Conservation (phyloP, 768 basidiomycete species). For the Russula olivacea region DNA sequence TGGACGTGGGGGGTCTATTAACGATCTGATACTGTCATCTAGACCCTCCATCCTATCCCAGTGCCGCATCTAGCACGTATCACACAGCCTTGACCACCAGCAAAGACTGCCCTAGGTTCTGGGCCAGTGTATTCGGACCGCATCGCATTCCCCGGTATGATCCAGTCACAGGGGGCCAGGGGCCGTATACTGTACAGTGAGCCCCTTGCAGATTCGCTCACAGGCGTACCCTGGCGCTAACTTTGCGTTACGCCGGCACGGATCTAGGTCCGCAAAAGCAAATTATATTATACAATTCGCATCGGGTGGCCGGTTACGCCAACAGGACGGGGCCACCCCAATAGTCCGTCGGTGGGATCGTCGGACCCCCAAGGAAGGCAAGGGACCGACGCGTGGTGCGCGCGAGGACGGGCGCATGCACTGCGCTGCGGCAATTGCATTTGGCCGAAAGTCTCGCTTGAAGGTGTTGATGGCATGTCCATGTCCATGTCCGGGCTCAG, state of each 20-base stretch:
- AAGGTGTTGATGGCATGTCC: constrained; percentile 6
- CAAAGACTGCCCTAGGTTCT: neutral
- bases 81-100: neutral
- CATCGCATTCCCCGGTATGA: neutral
- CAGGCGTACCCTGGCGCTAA: constrained; percentile 7
- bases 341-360: constrained; percentile 11
- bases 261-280: neutral
- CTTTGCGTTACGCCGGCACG: neutral
- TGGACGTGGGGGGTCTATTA: constrained; percentile 10
- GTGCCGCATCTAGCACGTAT: constrained; percentile 7
- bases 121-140: neutral
- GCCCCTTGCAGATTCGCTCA: neutral
- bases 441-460: neutral
- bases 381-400: constrained; percentile 21
- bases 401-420: constrained; percentile 18
- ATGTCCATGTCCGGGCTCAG: constrained; percentile 19
- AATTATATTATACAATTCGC: constrained; percentile 1
- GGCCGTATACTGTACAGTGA: neutral
- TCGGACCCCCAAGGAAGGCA: constrained; percentile 12
- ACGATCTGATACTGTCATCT: constrained; percentile 6
- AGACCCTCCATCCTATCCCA: neutral
- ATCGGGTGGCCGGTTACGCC: neutral
- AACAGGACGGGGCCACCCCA: neutral
- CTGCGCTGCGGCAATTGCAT: constrained; percentile 15
- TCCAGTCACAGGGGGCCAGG: neutral